These are phyloP conservation scores for Dunaliella sp. DNA, from an alignment of 139 green algal species.

Conservation along the genomic window DNA sequence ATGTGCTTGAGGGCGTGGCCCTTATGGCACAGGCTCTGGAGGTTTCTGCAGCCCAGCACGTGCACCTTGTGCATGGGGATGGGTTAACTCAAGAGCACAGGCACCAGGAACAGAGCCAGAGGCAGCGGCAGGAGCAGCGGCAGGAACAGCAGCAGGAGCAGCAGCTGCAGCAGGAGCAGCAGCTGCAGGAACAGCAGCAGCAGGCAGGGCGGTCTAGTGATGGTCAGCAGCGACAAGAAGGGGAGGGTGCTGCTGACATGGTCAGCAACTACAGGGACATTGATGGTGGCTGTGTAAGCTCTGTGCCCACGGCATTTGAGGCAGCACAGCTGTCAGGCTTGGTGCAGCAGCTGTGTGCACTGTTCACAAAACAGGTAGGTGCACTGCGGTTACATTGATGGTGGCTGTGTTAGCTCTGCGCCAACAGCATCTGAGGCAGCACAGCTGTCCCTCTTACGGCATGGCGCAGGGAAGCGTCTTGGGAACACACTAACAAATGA, in stretches of 20 bases:
- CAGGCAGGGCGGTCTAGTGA: neutral
- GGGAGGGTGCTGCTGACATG: neutral
- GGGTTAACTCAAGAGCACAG: too few relatives aligned
- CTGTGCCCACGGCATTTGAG: neutral
- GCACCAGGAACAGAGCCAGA: neutral
- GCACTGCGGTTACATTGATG: too few relatives aligned
- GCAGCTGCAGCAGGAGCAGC: neutral
- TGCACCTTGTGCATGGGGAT: too few relatives aligned
- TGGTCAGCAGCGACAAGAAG: too few relatives aligned
- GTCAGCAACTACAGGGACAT: neutral
- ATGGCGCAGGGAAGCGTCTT: neutral
- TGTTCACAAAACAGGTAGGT: neutral
- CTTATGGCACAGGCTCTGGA: neutral
- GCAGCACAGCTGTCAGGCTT: neutral
- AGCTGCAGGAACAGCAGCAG: neutral
- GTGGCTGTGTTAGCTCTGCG: neutral
- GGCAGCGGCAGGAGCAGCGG: neutral
- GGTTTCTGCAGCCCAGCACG: too few relatives aligned
- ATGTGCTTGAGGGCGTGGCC: neutral
- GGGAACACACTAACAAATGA: neutral
- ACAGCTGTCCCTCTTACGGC: neutral
- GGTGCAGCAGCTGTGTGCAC: neutral
- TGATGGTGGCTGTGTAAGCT: neutral
- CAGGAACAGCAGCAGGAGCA: constrained; percentile 12
- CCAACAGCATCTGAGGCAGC: neutral